Conservation (phyloP, 106 monocot species). For the Posidonia australis region DNA sequence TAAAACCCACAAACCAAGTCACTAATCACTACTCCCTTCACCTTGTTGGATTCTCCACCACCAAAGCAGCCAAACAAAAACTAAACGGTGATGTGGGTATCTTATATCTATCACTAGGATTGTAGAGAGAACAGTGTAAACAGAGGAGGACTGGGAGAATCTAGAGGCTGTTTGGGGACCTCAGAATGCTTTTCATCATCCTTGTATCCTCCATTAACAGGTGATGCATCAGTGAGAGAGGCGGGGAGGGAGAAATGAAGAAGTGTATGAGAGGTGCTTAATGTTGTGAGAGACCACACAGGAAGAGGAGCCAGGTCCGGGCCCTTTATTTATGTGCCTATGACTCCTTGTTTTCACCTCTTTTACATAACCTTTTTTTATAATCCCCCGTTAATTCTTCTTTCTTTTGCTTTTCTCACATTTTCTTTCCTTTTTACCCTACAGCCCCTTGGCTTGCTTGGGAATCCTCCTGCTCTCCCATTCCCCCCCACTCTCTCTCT, state of each 20-base stretch:
- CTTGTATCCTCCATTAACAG: neutral
- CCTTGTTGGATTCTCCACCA: neutral
- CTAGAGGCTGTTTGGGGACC: neutral
- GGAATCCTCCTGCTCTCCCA: neutral
- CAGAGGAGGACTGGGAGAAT: neutral
- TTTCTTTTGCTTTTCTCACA: neutral
- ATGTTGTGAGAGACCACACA: neutral
- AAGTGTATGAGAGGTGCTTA: neutral
- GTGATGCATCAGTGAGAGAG: neutral
- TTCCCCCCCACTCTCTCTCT: neutral
- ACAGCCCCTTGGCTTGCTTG: neutral
- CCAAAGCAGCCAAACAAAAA: too few relatives aligned
- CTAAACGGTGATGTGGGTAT: neutral
- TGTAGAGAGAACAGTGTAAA: neutral
- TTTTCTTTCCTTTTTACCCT: neutral
- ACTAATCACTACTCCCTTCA: neutral
- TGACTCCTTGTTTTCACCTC: neutral
- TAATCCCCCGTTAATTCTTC: neutral
- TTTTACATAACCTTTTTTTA: neutral
- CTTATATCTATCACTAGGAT: neutral
- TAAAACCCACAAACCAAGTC: neutral
- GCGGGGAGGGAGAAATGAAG: neutral
- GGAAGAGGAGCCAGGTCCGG: neutral
- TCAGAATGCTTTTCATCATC: neutral
- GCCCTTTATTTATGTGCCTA: slow-evolving; percentile 10